phyloP scores from a whole-genome alignment of 2,329 filamentous ascomycete genomes.

The Lizonia empirigonia region DNA sequence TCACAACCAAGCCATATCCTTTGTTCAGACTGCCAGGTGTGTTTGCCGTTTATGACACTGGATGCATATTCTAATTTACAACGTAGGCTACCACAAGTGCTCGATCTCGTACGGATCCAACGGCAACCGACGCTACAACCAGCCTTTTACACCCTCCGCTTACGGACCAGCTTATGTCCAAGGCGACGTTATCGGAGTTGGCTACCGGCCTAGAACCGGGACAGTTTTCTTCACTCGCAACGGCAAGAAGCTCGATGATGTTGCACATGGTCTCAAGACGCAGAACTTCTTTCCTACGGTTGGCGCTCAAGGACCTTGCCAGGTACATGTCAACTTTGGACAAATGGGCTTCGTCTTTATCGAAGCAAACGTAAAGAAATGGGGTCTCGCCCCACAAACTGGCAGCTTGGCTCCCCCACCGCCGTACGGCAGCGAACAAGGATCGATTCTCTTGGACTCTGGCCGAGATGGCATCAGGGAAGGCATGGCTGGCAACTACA shows the following conservation, averaged over 20 bases:
- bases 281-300: slow-evolving; percentile 98
- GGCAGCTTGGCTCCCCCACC: slow-evolving; percentile 93
- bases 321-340: slow-evolving; percentile 95
- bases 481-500: slow-evolving; percentile 57
- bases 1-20: slow-evolving; percentile 96
- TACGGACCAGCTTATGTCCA: slow-evolving; percentile 88
- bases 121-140: slow-evolving; percentile 86
- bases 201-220: slow-evolving; percentile 91
- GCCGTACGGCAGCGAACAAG: slow-evolving; percentile 95
- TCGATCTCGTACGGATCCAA: slow-evolving; percentile 91
- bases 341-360: slow-evolving; percentile 99
- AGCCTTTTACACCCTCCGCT: slow-evolving; percentile 78
- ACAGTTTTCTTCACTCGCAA: slow-evolving; percentile 98
- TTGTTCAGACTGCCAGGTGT: slow-evolving; percentile 90
- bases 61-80: slow-evolving; percentile 26
- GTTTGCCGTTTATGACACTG: slow-evolving; percentile 37
- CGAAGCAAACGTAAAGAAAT: slow-evolving; percentile 99
- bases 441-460: slow-evolving; percentile 90
- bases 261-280: slow-evolving; percentile 87
- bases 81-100: slow-evolving; percentile 84
- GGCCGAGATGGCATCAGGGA: slow-evolving; percentile 64
- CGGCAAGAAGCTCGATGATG: slow-evolving; percentile 94
- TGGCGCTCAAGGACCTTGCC: slow-evolving; percentile 92
- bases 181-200: slow-evolving; percentile 94
- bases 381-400: slow-evolving; percentile 94